Evolutionary conservation across 768 basidiomycete species (phyloP), one percentile per base, ranked within the genome.

Genomic region (Suillus weaverae): DNA sequence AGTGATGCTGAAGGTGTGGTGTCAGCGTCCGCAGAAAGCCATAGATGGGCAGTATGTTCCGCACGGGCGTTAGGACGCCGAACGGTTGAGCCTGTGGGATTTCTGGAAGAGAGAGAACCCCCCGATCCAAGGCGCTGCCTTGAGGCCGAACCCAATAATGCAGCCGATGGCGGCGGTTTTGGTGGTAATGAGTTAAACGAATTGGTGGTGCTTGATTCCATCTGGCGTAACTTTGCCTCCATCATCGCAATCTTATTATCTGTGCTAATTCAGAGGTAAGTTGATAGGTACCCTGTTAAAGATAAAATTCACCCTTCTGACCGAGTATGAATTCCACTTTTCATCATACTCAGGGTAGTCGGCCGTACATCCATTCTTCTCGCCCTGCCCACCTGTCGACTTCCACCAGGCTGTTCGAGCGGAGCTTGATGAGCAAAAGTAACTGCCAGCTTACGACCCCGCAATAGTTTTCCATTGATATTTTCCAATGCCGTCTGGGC

Each of bases 201-300:
- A 59, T 11, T 41, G 26, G 39, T n/a, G 1, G 69, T 70, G 16
- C 70, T 73, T 63, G 65, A 73, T 70, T 88, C 86, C 85, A 97
- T 87, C 67, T 93, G 86, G 20, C 88, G 85, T 30, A 99, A 81
- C 76, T 99, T 99, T 3, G 97, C 97, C 77, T 99, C 97, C 84
- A 98, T 91, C 71, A 90, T 86, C 9, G 95, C 95, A 69, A 99
- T 99, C 78, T 98, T 97, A 70, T 88, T 89, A 51, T 84, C 80
- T 2, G 93, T 95, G 59, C 92, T 96, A 54, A 70, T 70, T 59
- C 43, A 63, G 32, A 30, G 38, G 50, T 71, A 22, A 72, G 67
- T 32, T 18, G 36, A 54, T 62, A 57, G 68, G 66, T 32, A 38
- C 11, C 39, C n/a, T 44, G 33, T 18, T 46, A 10, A 26, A 8